Conservation (phyloP, 192 early-diverging fungal genomes). For the Podila horticola region DNA sequence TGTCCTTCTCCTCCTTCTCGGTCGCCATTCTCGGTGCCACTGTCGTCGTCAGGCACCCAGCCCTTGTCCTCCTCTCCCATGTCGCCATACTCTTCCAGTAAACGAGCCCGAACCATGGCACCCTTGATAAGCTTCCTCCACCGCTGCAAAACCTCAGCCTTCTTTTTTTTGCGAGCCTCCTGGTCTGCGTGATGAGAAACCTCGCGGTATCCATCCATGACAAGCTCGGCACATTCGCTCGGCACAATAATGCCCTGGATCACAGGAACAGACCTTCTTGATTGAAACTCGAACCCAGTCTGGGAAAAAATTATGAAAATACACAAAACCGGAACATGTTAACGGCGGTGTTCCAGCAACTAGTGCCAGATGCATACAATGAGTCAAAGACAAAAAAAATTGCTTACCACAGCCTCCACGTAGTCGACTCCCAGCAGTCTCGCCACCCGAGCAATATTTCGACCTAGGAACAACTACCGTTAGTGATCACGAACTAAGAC, state of each 20-base stretch:
- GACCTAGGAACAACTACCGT: slow-evolving; percentile 36
- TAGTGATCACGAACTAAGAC: neutral
- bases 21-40: neutral
- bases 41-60: slow-evolving; percentile 20
- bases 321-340: neutral
- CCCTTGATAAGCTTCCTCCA: slow-evolving; percentile 69
- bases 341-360: neutral
- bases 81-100: slow-evolving; percentile 67
- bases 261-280: slow-evolving; percentile 67
- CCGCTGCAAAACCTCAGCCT: slow-evolving; percentile 53
- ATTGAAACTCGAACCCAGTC: slow-evolving; percentile 79
- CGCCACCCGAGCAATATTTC: slow-evolving; percentile 73
- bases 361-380: slow-evolving; percentile 10
- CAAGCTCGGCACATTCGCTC: slow-evolving; percentile 63
- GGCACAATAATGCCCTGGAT: slow-evolving; percentile 77
- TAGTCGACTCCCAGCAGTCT: slow-evolving; percentile 82
- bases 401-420: slow-evolving; percentile 81
- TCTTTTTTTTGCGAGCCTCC: slow-evolving; percentile 50
- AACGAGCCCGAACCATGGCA: slow-evolving; percentile 57
- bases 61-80: slow-evolving; percentile 10
- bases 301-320: slow-evolving; percentile 30
- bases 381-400: too few species aligned
- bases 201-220: slow-evolving; percentile 63
- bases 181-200: slow-evolving; percentile 39
- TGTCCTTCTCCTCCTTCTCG: neutral